phyloP scores from a whole-genome alignment of 768 basidiomycete genomes.

The Lentinus tigrinus region DNA sequence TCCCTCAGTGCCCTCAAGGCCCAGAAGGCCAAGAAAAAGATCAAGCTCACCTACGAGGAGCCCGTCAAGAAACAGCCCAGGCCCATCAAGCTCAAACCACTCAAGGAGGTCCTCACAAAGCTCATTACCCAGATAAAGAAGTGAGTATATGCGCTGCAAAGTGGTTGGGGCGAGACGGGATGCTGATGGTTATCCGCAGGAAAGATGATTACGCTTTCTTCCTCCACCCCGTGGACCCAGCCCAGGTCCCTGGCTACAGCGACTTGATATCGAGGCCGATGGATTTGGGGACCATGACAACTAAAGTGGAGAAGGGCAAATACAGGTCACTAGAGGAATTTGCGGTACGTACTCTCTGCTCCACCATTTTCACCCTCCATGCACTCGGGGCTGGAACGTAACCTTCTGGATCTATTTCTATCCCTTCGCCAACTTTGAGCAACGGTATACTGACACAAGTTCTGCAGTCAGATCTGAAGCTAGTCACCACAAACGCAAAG shows the following conservation, averaged over 20 bases:
- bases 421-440: neutral
- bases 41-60: conserved; percentile 22
- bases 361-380: neutral
- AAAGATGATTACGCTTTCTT: conserved; percentile 89
- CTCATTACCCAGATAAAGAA: conserved; percentile 75
- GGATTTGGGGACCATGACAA: conserved; percentile 87
- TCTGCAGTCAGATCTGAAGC: conserved; percentile 60
- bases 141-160: conserved; percentile 35
- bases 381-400: neutral
- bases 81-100: conserved; percentile 72
- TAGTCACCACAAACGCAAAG: conserved; percentile 75
- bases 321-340: conserved; percentile 84
- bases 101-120: conserved; percentile 71
- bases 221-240: conserved; percentile 60
- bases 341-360: conserved; percentile 44
- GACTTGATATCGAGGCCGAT: conserved; percentile 82
- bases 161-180: neutral
- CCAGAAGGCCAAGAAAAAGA: conserved; percentile 43
- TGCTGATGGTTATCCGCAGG: conserved; percentile 37
- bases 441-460: neutral
- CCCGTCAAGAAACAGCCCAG: conserved; percentile 42
- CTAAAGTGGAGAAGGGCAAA: conserved; percentile 71
- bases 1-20: conserved; percentile 63
- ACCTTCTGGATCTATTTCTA: neutral
- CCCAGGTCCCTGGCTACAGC: conserved; percentile 58